phyloP scores from a whole-genome alignment of 2,329 filamentous ascomycete genomes.

The Aspergillus intermedius region DNA sequence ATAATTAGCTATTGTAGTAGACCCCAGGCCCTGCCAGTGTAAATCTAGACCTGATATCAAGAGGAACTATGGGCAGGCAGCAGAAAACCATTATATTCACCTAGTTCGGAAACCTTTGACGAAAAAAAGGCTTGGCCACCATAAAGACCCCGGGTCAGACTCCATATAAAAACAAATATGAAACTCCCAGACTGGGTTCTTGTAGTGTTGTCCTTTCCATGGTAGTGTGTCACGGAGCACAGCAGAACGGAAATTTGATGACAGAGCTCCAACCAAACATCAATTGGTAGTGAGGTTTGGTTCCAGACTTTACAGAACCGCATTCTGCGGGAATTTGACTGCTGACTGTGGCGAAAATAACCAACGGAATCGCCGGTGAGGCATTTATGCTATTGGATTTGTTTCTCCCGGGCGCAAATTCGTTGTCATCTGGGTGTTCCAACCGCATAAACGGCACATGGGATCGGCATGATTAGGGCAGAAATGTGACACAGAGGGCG shows the following conservation, averaged over 20 bases:
- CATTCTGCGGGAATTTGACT: neutral
- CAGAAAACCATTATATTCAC: too few relatives aligned
- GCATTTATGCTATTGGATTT: neutral
- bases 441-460: neutral
- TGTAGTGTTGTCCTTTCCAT: neutral
- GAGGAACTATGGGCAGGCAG: too few relatives aligned
- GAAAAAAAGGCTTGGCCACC: too few relatives aligned
- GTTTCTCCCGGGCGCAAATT: neutral
- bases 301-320: neutral
- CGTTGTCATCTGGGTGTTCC: neutral
- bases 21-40: too few relatives aligned
- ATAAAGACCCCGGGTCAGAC: too few relatives aligned
- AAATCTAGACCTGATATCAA: too few relatives aligned
- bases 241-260: neutral
- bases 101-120: too few relatives aligned
- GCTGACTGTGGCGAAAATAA: neutral
- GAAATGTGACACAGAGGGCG: neutral
- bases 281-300: neutral
- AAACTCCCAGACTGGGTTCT: neutral
- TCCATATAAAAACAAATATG: too few relatives aligned
- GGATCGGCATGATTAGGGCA: neutral
- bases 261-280: neutral
- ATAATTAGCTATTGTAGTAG: too few relatives aligned
- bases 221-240: neutral
- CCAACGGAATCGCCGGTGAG: neutral